A percentile compares a stretch with the other conserved stretches of the same genome.
phyloP scores from a whole-genome alignment of 305 asterid genomes.

The Solanum aculeatissimum region DNA sequence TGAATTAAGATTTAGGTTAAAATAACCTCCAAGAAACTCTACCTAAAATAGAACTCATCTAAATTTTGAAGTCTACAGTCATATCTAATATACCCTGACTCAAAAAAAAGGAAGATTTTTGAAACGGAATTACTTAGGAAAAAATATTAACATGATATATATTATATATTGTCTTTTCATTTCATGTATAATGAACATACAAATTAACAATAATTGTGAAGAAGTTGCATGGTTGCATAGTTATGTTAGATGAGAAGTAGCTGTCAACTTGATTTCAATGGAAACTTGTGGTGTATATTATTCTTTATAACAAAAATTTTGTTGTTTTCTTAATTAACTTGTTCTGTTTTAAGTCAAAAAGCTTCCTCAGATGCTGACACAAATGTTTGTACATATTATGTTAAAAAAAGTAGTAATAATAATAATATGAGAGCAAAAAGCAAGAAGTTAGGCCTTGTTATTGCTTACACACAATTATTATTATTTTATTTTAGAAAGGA shows the following conservation, averaged over 20 bases:
- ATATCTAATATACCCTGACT: neutral
- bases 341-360: neutral
- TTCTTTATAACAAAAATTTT: neutral
- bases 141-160: neutral
- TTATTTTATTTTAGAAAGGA: neutral
- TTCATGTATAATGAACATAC: neutral
- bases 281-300: neutral
- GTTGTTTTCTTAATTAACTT: neutral
- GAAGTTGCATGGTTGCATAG: conserved; percentile 1
- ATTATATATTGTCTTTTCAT: neutral
- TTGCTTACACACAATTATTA: neutral
- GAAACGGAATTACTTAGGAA: neutral
- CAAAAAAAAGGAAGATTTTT: neutral
- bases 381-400: neutral
- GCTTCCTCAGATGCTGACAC: neutral
- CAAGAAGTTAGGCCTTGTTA: neutral
- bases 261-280: neutral
- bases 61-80: too few relatives aligned
- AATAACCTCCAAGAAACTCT: too few relatives aligned
- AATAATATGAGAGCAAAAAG: neutral
- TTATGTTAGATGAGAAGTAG: neutral
- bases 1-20: too few relatives aligned
- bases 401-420: neutral
- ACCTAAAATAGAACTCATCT: too few relatives aligned
- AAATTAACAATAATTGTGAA: neutral